Percentiles rank a stretch among this genome's conserved stretches.
These are phyloP conservation scores for Botrytis sinoallii DNA, from an alignment of 2,329 filamentous ascomycete genomes.

Conservation along the genomic window DNA sequence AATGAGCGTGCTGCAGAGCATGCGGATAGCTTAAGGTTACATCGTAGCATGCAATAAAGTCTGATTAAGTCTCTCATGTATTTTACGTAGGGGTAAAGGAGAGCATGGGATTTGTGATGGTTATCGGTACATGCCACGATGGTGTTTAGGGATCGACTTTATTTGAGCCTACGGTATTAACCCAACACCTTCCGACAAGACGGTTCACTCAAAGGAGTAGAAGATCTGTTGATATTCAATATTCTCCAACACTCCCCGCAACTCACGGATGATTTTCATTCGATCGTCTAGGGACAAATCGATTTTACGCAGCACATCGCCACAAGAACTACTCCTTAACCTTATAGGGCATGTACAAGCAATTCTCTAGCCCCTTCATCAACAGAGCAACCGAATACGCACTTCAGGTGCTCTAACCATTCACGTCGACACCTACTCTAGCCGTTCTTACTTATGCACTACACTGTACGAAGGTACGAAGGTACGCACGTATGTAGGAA, in stretches of 20 bases:
- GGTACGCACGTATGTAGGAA: too few species aligned
- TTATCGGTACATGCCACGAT: neutral
- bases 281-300: neutral
- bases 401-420: neutral
- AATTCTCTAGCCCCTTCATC: neutral
- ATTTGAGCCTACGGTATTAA: neutral
- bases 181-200: neutral
- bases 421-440: neutral
- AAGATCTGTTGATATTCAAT: slow-evolving; percentile 7
- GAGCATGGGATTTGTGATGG: neutral
- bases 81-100: neutral
- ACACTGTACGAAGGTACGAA: neutral
- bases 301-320: neutral
- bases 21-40: neutral
- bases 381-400: neutral
- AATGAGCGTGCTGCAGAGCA: neutral
- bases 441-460: neutral
- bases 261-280: slow-evolving; percentile 1
- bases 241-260: slow-evolving; percentile 4
- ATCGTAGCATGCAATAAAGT: neutral
- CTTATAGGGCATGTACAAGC: neutral
- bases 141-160: neutral
- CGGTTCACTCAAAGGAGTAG: neutral
- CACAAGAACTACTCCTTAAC: neutral
- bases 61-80: neutral